These are phyloP conservation scores for Spatholobus suberectus DNA, from an alignment of 306 rosid species.

Conservation along the genomic window DNA sequence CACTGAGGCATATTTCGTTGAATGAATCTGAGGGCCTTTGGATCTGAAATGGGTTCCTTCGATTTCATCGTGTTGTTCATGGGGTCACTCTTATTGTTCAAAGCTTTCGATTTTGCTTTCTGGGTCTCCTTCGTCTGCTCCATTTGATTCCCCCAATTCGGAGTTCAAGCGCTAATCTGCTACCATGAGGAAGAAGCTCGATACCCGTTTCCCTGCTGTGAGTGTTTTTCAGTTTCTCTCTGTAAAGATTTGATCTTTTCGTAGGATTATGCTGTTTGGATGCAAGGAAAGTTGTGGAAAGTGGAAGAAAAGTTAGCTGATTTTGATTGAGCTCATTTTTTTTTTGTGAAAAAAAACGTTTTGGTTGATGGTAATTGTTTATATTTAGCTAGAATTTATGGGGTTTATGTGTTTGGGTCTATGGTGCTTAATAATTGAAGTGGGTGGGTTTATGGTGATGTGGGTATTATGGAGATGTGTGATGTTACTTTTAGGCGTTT, in stretches of 20 bases:
- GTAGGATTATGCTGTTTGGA: slow-evolving; percentile 29
- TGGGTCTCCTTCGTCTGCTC: slow-evolving; percentile 29
- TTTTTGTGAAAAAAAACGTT: not conserved
- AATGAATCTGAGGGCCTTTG: slow-evolving; percentile 47
- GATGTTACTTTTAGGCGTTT: slow-evolving; percentile 14
- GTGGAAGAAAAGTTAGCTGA: not conserved
- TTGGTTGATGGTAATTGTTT: not conserved
- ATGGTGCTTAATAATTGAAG: slow-evolving; percentile 32
- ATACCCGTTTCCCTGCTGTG: slow-evolving; percentile 98
- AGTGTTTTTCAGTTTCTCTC: slow-evolving; percentile 41
- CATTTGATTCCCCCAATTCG: slow-evolving; percentile 16
- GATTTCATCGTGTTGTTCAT: slow-evolving; percentile 49
- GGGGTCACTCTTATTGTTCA: slow-evolving; percentile 38
- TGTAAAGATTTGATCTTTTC: slow-evolving; percentile 16
- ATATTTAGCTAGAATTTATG: not conserved
- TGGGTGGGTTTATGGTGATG: not conserved
- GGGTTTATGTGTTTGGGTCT: not conserved
- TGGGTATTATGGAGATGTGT: not conserved
- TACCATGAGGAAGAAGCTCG: slow-evolving; percentile 98
- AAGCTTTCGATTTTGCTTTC: slow-evolving; percentile 45
- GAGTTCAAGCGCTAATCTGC: slow-evolving; percentile 43
- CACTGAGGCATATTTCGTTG: slow-evolving; percentile 60
- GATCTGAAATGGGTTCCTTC: slow-evolving; percentile 71
- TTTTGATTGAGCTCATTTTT: not conserved
- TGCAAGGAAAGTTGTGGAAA: slow-evolving; percentile 1